Percentiles rank a stretch among this genome's conserved stretches.
phyloP scores from a whole-genome alignment of 305 asterid genomes.

The Fraxinus xanthoxyloides region DNA sequence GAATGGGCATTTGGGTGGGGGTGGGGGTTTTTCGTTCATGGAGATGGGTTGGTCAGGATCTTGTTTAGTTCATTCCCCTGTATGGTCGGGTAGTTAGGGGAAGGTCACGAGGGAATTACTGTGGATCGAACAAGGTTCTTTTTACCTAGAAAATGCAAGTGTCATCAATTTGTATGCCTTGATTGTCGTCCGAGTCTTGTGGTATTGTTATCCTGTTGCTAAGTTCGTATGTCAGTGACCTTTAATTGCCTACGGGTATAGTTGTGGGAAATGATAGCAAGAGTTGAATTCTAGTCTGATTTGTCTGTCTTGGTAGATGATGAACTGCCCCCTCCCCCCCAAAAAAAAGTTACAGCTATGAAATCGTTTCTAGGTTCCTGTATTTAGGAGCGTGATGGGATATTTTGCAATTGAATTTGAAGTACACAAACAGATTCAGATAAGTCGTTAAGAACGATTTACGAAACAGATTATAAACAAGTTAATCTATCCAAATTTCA shows the following conservation, averaged over 20 bases:
- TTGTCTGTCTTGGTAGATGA: background rate
- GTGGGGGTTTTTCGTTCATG: slow-evolving; percentile 5
- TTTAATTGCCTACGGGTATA: background rate
- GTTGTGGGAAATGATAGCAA: background rate
- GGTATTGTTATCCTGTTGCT: background rate
- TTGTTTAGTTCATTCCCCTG: slow-evolving; percentile 27
- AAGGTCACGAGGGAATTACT: slow-evolving; percentile 17
- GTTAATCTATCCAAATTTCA: background rate
- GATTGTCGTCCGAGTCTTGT: background rate
- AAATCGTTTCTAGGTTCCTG: background rate
- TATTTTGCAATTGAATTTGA: background rate
- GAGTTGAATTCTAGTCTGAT: background rate
- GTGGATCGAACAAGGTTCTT: background rate
- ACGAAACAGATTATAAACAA: background rate
- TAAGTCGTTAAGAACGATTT: background rate
- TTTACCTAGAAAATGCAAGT: background rate
- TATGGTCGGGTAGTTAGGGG: slow-evolving; percentile 33
- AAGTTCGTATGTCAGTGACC: background rate
- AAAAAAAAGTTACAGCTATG: background rate
- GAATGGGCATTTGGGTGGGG: slow-evolving; percentile 1
- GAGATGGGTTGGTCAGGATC: slow-evolving; percentile 33
- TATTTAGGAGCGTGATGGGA: background rate
- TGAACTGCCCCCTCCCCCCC: background rate
- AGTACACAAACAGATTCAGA: background rate
- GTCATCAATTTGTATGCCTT: background rate